phyloP scores from a whole-genome alignment of 805 yeast genomes.

The Saturnispora diversa region DNA sequence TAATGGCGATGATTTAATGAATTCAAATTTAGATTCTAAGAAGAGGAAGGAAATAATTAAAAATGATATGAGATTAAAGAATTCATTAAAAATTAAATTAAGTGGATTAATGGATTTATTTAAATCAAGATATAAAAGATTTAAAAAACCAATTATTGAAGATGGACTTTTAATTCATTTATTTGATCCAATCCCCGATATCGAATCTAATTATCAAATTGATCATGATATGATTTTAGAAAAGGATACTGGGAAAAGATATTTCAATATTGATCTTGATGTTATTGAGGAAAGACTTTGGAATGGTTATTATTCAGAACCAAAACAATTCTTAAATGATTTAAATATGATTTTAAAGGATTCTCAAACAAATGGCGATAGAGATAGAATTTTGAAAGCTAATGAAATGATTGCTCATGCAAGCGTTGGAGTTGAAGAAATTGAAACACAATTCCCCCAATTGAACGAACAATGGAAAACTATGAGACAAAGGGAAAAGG shows the following conservation, averaged over 20 bases:
- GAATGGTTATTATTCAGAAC: constrained; percentile 94
- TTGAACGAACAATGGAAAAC: constrained; percentile 71
- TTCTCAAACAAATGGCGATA: constrained; percentile 62
- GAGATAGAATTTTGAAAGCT: constrained; percentile 75
- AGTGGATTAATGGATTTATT: constrained; percentile 85
- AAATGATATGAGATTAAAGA: constrained; percentile 74
- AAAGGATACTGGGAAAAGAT: constrained; percentile 60
- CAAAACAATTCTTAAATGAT: constrained; percentile 80
- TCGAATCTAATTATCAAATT: constrained; percentile 37
- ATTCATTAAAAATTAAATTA: constrained; percentile 74
- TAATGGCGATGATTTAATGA: constrained; percentile 1
- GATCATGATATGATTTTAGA: constrained; percentile 77
- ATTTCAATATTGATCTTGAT: constrained; percentile 85
- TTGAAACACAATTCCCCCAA: constrained; percentile 53
- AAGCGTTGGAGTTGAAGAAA: constrained; percentile 90
- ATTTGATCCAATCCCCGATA: constrained; percentile 50
- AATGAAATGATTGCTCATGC: constrained; percentile 96
- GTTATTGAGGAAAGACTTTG: constrained; percentile 89
- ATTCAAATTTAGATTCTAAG: no score
- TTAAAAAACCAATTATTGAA: constrained; percentile 84
- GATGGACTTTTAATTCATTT: constrained; percentile 65
- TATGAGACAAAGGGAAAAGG: constrained; percentile 56
- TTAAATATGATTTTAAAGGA: constrained; percentile 78
- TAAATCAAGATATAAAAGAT: constrained; percentile 78
- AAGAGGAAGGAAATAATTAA: constrained; percentile 35